Evolutionary conservation across 176 grass and related monocot genomes (phyloP).

Genomic region (Lolium perenne): DNA sequence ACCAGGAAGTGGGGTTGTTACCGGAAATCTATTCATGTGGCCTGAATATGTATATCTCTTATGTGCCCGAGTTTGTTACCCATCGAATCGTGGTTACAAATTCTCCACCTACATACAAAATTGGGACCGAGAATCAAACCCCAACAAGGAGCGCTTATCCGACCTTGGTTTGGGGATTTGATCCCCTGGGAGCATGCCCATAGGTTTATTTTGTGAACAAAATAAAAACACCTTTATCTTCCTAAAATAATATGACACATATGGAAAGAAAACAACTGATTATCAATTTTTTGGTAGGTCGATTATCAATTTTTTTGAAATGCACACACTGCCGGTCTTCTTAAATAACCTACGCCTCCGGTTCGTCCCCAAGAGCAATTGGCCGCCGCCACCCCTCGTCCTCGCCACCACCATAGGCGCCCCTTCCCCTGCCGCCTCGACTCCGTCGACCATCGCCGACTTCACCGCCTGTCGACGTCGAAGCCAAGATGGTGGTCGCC

Average conservation of each 20-base stretch:
- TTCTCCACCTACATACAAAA: too few relatives aligned
- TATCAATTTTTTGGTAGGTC: not conserved
- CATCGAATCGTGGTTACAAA: too few relatives aligned
- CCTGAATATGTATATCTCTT: too few relatives aligned
- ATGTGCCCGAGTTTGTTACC: too few relatives aligned
- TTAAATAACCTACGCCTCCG: not conserved
- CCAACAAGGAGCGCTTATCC: too few relatives aligned
- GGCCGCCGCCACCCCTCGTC: slow-evolving; percentile 13
- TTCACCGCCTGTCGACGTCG: not conserved
- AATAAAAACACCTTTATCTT: too few relatives aligned
- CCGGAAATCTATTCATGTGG: too few relatives aligned
- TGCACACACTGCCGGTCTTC: not conserved
- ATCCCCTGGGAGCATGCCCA: too few relatives aligned
- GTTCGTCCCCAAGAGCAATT: not conserved
- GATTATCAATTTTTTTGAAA: not conserved
- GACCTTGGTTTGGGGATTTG: too few relatives aligned
- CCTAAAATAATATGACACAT: not conserved
- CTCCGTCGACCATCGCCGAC: not conserved
- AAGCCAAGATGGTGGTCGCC: slow-evolving; percentile 6
- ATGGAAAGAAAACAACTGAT: not conserved
- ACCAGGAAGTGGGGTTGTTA: too few relatives aligned
- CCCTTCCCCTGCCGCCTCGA: not conserved
- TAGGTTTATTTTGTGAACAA: too few relatives aligned
- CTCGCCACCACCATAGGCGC: not conserved
- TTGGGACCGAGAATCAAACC: too few relatives aligned